These are phyloP conservation scores for Saccharomycopsis sp. DNA, from an alignment of 805 yeast species.

Conservation along the genomic window DNA sequence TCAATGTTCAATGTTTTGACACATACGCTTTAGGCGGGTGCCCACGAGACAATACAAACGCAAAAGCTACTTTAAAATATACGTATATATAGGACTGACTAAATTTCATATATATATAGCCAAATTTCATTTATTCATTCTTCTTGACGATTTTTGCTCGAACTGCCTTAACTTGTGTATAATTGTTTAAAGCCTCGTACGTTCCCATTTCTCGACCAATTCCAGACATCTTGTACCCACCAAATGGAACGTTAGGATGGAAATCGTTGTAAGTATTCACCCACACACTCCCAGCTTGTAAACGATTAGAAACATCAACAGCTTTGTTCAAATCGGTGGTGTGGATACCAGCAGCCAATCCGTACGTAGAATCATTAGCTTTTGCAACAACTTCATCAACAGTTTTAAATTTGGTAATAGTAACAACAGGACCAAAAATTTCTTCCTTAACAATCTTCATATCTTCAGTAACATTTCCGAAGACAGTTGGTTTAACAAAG, in stretches of 20 bases:
- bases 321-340: slow-evolving; percentile 58
- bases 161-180: slow-evolving; percentile 70
- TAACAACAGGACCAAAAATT: slow-evolving; percentile 76
- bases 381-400: slow-evolving; percentile 57
- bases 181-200: slow-evolving; percentile 69
- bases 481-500: slow-evolving; percentile 68
- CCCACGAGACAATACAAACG: not conserved
- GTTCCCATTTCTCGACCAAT: slow-evolving; percentile 84
- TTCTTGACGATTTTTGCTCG: slow-evolving; percentile 37
- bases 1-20: too few relatives aligned
- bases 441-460: slow-evolving; percentile 65
- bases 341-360: slow-evolving; percentile 78
- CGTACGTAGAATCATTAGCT: slow-evolving; percentile 69
- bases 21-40: too few relatives aligned
- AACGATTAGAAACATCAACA: slow-evolving; percentile 51
- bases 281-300: slow-evolving; percentile 76
- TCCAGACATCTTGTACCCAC: slow-evolving; percentile 77
- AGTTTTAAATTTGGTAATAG: slow-evolving; percentile 59
- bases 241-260: slow-evolving; percentile 70
- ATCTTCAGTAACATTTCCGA: slow-evolving; percentile 57
- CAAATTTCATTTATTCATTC: slow-evolving; percentile 4
- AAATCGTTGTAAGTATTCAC: slow-evolving; percentile 75
- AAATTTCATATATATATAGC: too few relatives aligned
- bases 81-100: not conserved
- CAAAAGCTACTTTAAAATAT: not conserved